Evolutionary conservation across 2,329 filamentous ascomycete species (phyloP).

Genomic region (Trichoderma sp.): DNA sequence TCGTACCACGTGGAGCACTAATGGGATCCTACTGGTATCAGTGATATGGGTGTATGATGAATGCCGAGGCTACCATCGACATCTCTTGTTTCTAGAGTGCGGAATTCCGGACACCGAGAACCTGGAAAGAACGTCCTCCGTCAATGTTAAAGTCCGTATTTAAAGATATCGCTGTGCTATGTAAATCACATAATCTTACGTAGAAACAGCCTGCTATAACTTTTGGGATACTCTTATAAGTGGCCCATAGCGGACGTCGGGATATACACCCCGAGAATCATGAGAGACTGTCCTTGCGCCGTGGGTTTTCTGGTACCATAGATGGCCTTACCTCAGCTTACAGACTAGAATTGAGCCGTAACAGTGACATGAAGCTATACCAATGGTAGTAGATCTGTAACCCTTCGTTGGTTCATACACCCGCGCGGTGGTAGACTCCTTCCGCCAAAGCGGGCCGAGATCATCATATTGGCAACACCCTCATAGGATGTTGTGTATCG

Average conservation of each 20-base stretch:
- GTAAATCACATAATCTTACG: background rate
- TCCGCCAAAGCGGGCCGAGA: background rate
- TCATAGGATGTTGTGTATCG: background rate
- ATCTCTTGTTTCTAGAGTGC: background rate
- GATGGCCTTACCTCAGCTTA: background rate
- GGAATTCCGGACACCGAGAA: background rate
- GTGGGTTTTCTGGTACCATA: background rate
- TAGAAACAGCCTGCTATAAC: background rate
- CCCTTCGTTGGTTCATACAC: too few species aligned
- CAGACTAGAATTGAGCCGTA: background rate
- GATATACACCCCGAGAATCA: background rate
- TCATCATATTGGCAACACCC: background rate
- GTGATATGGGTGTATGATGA: background rate
- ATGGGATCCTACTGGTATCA: background rate
- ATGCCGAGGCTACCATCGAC: background rate
- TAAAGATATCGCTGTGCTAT: background rate
- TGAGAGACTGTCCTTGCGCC: background rate
- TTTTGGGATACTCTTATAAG: background rate
- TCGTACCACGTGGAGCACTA: background rate
- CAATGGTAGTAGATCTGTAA: background rate
- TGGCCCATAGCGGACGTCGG: background rate
- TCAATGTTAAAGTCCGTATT: background rate
- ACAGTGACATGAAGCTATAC: background rate
- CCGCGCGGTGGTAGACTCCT: background rate
- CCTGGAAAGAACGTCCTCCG: background rate